Evolutionary conservation across 331 rosid species (phyloP).

Genomic region (Cydonia oblonga): DNA sequence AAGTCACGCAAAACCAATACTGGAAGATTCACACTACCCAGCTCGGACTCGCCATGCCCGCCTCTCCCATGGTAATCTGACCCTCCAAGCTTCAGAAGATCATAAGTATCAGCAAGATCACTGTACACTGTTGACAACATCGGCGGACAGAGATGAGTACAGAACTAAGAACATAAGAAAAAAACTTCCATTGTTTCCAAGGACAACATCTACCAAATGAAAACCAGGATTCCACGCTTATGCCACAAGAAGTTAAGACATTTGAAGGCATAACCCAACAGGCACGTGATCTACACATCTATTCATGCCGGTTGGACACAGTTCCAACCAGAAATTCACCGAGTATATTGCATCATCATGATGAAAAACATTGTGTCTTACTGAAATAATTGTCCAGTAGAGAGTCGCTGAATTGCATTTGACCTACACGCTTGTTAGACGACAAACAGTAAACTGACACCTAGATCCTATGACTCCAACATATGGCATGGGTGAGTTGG

Average conservation of each 20-base stretch:
- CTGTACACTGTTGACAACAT: conserved; percentile 43
- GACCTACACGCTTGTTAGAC: not conserved
- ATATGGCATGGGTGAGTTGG: not conserved
- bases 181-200: not conserved
- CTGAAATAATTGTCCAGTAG: not conserved
- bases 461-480: not conserved
- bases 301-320: not conserved
- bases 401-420: not conserved
- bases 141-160: not conserved
- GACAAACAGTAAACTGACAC: not conserved
- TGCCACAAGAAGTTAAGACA: not conserved
- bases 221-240: not conserved
- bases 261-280: not conserved
- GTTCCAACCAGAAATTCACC: not conserved
- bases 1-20: conserved; percentile 57
- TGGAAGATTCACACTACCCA: conserved; percentile 93
- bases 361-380: not conserved
- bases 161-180: not conserved
- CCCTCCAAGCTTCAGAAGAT: conserved; percentile 83
- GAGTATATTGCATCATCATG: not conserved
- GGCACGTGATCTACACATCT: not conserved
- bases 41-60: conserved; percentile 62
- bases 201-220: not conserved
- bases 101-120: conserved; percentile 67
- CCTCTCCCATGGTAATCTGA: conserved; percentile 88